These are phyloP conservation scores for Ceratocystis destructans DNA, from an alignment of 2,329 filamentous ascomycete genomes.

Conservation along the genomic window DNA sequence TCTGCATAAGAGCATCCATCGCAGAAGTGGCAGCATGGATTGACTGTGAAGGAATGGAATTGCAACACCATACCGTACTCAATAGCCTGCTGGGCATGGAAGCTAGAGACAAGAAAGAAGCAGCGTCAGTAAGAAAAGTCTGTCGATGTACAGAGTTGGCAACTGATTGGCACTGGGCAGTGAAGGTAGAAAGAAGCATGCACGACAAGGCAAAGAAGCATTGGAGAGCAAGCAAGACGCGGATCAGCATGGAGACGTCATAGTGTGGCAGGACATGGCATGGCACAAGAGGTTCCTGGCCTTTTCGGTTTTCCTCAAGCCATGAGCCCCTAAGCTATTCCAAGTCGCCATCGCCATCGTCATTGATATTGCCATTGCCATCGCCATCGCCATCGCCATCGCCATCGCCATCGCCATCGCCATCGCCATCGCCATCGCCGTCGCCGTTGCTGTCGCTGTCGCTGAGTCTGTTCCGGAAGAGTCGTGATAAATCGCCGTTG, in stretches of 20 bases:
- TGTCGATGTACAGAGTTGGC: not conserved
- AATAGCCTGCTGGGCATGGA: constrained; percentile 95
- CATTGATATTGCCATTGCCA: no score
- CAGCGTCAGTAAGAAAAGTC: not conserved
- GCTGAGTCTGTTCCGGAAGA: no score
- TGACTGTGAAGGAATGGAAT: constrained; percentile 1
- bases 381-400: no score
- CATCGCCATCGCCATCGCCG: no score
- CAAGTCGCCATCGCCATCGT: not conserved
- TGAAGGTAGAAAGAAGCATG: not conserved
- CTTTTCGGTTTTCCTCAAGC: not conserved
- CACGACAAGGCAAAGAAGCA: not conserved
- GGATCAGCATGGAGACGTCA: not conserved
- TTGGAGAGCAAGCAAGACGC: not conserved
- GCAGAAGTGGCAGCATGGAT: constrained; percentile 7
- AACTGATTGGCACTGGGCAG: not conserved
- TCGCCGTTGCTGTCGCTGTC: no score
- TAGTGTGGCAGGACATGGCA: not conserved
- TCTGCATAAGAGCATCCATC: not conserved
- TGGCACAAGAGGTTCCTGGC: no score
- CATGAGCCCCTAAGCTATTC: not conserved
- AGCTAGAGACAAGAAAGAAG: constrained; percentile 40
- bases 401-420: no score
- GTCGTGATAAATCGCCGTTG: no score
- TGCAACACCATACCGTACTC: constrained; percentile 63